phyloP scores from a whole-genome alignment of 805 yeast genomes.

The Starmera quercuum region DNA sequence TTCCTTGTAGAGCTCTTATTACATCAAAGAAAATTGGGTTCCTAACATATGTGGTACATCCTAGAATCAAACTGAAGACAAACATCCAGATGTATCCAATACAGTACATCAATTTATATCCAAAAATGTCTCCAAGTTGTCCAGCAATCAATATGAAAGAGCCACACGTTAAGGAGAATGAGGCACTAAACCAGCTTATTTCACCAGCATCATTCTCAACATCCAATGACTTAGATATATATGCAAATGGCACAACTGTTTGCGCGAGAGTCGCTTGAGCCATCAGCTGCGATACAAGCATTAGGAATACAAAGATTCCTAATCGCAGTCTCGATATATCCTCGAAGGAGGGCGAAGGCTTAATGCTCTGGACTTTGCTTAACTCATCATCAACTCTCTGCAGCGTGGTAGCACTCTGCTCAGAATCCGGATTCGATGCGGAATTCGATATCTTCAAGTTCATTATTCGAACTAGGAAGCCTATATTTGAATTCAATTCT shows the following conservation, averaged over 20 bases:
- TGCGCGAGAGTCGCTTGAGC: conserved; percentile 31
- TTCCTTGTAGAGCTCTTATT: conserved; percentile 48
- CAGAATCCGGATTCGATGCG: too few relatives aligned
- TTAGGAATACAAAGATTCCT: conserved; percentile 15
- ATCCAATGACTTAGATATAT: conserved; percentile 23
- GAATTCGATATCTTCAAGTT: too few relatives aligned
- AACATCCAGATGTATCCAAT: conserved; percentile 46
- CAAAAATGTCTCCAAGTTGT: conserved; percentile 58
- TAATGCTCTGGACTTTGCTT: too few relatives aligned
- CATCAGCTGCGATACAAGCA: conserved; percentile 25
- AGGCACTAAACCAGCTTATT: conserved; percentile 55
- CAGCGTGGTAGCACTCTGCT: too few relatives aligned
- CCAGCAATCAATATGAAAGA: conserved; percentile 61
- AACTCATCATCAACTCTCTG: too few relatives aligned
- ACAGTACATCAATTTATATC: conserved; percentile 41
- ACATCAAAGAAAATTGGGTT: conserved; percentile 37
- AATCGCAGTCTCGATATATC: background rate
- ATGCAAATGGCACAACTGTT: conserved; percentile 19
- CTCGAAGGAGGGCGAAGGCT: conserved; percentile 1
- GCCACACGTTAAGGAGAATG: conserved; percentile 58
- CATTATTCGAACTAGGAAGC: too few relatives aligned
- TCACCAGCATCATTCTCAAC: conserved; percentile 23
- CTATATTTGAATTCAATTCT: too few relatives aligned
- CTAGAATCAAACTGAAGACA: conserved; percentile 49
- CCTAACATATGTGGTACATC: conserved; percentile 41